phyloP scores from a whole-genome alignment of 202 grass and related monocot genomes.

The Bolboschoenoplectus hybrid region DNA sequence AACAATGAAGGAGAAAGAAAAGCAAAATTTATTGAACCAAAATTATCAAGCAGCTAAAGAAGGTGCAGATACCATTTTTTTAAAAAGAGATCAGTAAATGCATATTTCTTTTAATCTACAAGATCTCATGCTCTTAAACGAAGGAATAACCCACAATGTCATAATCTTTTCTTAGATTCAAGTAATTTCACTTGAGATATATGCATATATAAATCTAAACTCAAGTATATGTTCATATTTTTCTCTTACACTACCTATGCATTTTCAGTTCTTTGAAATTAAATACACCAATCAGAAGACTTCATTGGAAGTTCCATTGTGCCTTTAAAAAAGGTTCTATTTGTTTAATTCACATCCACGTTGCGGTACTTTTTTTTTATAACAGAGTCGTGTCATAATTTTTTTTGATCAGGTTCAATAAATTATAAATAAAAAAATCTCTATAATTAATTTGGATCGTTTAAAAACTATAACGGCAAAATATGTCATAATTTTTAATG shows the following conservation, averaged over 20 bases:
- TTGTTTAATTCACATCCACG: too few species aligned
- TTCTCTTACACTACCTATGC: background rate
- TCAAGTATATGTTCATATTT: background rate
- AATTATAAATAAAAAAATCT: too few species aligned
- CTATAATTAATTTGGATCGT: too few species aligned
- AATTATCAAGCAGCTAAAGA: background rate
- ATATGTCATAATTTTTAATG: too few species aligned
- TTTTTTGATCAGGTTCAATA: too few species aligned
- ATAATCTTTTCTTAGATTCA: background rate
- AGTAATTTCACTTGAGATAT: constrained; percentile 10
- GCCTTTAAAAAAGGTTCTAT: too few species aligned
- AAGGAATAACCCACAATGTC: background rate
- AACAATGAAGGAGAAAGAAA: background rate
- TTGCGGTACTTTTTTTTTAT: too few species aligned
- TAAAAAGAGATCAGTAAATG: too few species aligned
- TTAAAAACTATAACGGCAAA: too few species aligned
- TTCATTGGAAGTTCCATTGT: background rate
- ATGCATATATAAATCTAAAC: background rate
- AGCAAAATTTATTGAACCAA: background rate
- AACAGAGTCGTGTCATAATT: too few species aligned
- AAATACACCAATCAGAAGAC: background rate
- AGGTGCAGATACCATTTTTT: background rate
- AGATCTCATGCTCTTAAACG: background rate
- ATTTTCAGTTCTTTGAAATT: background rate
- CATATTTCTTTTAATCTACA: too few species aligned